Evolutionary conservation across 2,329 filamentous ascomycete species (phyloP).

Genomic region (Dothiorella sarmentorum): DNA sequence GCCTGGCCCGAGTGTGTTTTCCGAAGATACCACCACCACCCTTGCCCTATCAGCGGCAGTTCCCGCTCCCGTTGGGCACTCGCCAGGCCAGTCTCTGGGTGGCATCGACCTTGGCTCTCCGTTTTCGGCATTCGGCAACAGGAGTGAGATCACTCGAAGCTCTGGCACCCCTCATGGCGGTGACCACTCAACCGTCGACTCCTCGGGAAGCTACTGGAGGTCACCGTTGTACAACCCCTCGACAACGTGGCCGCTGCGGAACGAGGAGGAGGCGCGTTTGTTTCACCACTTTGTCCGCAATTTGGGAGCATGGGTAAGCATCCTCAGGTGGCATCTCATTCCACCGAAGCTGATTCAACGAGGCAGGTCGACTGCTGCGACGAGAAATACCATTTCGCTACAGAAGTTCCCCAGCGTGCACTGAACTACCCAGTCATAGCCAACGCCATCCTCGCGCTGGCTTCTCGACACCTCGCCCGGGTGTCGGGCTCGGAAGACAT

Average conservation of each 20-base stretch:
- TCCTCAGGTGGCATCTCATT: no score
- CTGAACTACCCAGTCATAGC: slow-evolving; percentile 46
- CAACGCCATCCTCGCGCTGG: slow-evolving; percentile 47
- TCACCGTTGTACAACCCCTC: neutral
- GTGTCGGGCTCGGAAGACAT: slow-evolving; percentile 38
- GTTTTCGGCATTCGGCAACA: neutral
- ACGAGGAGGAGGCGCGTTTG: neutral
- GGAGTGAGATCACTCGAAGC: neutral
- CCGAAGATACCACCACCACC: neutral
- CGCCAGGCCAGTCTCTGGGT: neutral
- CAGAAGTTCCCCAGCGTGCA: slow-evolving; percentile 47
- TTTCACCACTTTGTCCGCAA: slow-evolving; percentile 10
- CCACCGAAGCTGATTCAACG: neutral
- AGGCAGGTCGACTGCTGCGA: slow-evolving; percentile 14
- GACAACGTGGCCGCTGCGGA: neutral
- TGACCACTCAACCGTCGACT: neutral
- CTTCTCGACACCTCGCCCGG: slow-evolving; percentile 45
- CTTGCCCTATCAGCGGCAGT: neutral
- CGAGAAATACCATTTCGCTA: slow-evolving; percentile 37
- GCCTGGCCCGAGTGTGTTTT: neutral
- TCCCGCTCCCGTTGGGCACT: neutral
- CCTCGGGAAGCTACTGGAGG: neutral
- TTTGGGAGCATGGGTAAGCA: neutral
- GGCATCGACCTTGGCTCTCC: neutral
- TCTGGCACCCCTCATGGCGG: neutral